Evolutionary conservation across 2,329 filamentous ascomycete species (phyloP).

Genomic region (Cercospora sp.): DNA sequence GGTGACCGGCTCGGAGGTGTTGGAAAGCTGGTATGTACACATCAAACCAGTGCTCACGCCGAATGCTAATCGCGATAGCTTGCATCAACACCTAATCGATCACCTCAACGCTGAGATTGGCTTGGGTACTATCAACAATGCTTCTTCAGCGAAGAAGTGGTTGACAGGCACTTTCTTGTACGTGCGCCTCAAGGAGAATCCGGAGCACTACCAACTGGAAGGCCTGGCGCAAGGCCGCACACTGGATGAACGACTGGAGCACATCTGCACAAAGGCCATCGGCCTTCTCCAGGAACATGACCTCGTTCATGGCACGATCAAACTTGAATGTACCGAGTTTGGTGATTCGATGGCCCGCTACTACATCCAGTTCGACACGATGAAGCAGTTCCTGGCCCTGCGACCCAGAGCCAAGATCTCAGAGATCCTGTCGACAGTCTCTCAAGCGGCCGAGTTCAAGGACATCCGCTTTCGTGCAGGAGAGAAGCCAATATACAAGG

Average conservation of each 20-base stretch:
- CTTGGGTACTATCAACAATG: constrained; percentile 67
- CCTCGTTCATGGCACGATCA: constrained; percentile 54
- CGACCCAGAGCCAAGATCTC: constrained; percentile 61
- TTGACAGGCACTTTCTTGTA: constrained; percentile 75
- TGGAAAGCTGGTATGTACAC: constrained; percentile 65
- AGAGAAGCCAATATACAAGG: constrained; percentile 69
- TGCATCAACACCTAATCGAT: constrained; percentile 78
- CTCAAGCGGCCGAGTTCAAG: constrained; percentile 70
- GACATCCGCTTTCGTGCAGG: constrained; percentile 69
- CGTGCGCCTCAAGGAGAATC: constrained; percentile 70
- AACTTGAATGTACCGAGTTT: constrained; percentile 66
- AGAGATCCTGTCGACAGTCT: constrained; percentile 66
- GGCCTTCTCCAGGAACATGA: constrained; percentile 60
- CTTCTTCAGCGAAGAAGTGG: constrained; percentile 69
- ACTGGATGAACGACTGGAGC: constrained; percentile 64
- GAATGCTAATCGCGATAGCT: background rate
- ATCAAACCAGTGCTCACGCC: constrained; percentile 4
- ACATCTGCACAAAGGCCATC: constrained; percentile 71
- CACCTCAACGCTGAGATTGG: constrained; percentile 84
- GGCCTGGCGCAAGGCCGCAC: constrained; percentile 51
- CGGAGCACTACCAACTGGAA: constrained; percentile 67
- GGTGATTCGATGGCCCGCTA: constrained; percentile 82
- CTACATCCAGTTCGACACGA: constrained; percentile 76
- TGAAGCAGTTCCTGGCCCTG: constrained; percentile 68
- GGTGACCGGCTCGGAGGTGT: constrained; percentile 67